These are phyloP conservation scores for Mrakia blollopis DNA, from an alignment of 768 basidiomycete species.

Conservation along the genomic window DNA sequence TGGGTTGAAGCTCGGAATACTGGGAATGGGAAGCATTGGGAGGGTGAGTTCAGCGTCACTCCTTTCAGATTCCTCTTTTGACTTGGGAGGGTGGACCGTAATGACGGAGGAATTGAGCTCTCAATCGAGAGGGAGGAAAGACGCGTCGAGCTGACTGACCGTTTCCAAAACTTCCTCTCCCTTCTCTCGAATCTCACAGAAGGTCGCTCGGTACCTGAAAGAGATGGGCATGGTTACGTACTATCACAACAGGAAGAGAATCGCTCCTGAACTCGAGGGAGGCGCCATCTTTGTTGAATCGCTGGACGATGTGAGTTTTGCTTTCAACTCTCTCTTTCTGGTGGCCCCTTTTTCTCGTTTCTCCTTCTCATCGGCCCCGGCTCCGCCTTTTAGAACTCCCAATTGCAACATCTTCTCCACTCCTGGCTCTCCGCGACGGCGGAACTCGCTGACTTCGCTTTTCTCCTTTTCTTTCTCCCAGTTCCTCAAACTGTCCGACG, in stretches of 20 bases:
- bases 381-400: neutral
- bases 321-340: no score
- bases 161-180: neutral
- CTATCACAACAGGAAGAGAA: constrained; percentile 27
- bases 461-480: constrained; percentile 36
- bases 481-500: constrained; percentile 54
- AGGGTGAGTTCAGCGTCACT: neutral
- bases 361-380: neutral
- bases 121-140: no score
- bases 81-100: no score
- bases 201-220: constrained; percentile 19
- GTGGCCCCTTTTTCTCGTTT: neutral
- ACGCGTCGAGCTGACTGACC: neutral
- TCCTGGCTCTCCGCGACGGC: no score
- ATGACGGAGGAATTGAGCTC: no score
- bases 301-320: constrained; percentile 15
- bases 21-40: constrained; percentile 30
- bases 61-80: no score
- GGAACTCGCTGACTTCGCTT: no score
- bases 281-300: constrained; percentile 13
- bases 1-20: constrained; percentile 19
- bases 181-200: neutral
- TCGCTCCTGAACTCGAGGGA: constrained; percentile 6
- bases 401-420: neutral
- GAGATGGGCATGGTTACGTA: constrained; percentile 23